Base-by-base conservation (phyloP, 139 green algal species). In the Picochlorum sp. region DNA sequence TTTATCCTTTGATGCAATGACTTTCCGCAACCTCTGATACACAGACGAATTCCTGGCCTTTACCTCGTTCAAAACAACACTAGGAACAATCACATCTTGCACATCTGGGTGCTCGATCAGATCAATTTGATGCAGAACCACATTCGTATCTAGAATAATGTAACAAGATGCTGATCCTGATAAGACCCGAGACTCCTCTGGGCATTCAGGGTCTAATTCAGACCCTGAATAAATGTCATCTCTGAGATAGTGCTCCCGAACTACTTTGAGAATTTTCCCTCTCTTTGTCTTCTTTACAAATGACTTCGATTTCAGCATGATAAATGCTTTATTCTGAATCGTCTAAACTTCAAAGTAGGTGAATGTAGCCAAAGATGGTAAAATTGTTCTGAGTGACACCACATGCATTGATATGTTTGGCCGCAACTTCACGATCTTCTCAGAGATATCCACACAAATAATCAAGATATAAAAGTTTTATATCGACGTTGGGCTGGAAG, bases 81-180 rank as follows among this genome's bases (percentile, higher is more conserved):
- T 73, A 37, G 81, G 79, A 10, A 96, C 75, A 44, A 96, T 74
- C 2, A 96, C 92, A 66, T 98, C 87, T 8, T 60, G 73, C 10
- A 98, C 73, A 1, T 82, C 72, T 3, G 76, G 57, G 65, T 98
- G 88, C 82, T 97, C 91, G 67, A 98, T 45, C 24, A 97, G 77
- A 69, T 98, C 93, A 57, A 97, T 81, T 84, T 94, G 76, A 45
- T 91, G 82, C 52, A 96, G 79, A 0, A 77, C 93, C 2, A 97
- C 80, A 61, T 98, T 98, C 58, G 93, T 96, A 75, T 98, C 93
- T 10, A 97, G 83, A 20, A 98, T 71, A 34, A 96, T 64, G 68
- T 97, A 96, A 58, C 86, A 72, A 14, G 67, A 16, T 0, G 88
- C 89, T 23, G 80, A 68, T 4, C 68, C 14, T 37, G 69, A 77